A percentile compares a stretch with the other conserved stretches of the same genome.
These are phyloP conservation scores for Scheffersomyces quercinus DNA, from an alignment of 1,139 yeast species.

Conservation along the genomic window DNA sequence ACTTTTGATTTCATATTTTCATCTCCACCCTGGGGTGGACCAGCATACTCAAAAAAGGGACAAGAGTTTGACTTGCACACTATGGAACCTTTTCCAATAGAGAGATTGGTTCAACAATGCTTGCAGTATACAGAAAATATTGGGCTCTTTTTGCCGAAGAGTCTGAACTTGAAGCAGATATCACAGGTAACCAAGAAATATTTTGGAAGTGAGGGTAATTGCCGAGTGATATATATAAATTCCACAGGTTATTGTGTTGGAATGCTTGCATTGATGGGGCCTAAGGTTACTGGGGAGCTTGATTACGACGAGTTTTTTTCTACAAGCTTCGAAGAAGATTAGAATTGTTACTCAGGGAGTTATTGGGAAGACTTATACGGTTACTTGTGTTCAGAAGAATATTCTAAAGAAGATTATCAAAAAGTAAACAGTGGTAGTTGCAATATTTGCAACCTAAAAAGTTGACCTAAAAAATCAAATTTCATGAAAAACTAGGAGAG, in stretches of 20 bases:
- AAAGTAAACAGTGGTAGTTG: too few species aligned
- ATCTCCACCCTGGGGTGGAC: constrained; percentile 99
- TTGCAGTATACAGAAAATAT: constrained; percentile 50
- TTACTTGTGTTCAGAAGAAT: too few species aligned
- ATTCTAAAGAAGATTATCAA: too few species aligned
- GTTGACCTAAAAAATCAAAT: too few species aligned
- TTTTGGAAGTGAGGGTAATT: constrained; percentile 44
- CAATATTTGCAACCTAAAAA: too few species aligned
- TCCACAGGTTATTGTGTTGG: constrained; percentile 52
- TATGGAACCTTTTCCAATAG: constrained; percentile 53
- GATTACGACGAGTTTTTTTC: neutral
- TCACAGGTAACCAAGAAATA: constrained; percentile 45
- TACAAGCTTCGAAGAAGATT: neutral
- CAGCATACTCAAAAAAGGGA: constrained; percentile 48
- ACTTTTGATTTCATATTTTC: constrained; percentile 68
- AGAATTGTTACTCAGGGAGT: neutral
- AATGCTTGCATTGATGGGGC: constrained; percentile 62
- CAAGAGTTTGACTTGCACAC: constrained; percentile 14
- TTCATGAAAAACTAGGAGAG: too few species aligned
- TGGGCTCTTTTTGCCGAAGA: constrained; percentile 76
- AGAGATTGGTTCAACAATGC: constrained; percentile 44
- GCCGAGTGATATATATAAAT: constrained; percentile 50
- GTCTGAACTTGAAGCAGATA: constrained; percentile 60
- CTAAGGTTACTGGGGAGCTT: constrained; percentile 19
- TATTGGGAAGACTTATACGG: too few species aligned